Evolutionary conservation across 2,329 filamentous ascomycete species (phyloP).

Genomic region (Nigrospora oryzae): DNA sequence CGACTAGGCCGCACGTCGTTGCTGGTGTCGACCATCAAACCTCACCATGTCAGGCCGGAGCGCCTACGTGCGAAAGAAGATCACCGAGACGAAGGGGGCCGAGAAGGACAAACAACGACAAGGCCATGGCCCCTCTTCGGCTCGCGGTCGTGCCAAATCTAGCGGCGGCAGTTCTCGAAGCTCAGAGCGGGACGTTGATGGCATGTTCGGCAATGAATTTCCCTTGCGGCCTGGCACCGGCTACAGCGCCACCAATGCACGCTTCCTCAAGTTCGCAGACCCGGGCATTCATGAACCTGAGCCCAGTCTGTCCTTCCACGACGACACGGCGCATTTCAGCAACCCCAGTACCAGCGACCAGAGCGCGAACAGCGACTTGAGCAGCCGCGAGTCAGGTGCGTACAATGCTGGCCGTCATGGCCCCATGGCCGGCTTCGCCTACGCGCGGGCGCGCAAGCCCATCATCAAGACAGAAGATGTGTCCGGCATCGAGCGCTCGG

Average conservation of each 20-base stretch:
- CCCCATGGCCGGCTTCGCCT: conserved; percentile 33
- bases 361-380: conserved; percentile 27
- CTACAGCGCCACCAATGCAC: conserved; percentile 32
- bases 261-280: conserved; percentile 37
- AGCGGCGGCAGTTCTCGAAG: conserved; percentile 16
- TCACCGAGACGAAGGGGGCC: conserved; percentile 35
- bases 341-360: conserved; percentile 26
- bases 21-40: too few species aligned
- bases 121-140: not conserved
- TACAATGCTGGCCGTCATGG: conserved; percentile 12
- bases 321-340: conserved; percentile 13
- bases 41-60: conserved; percentile 47
- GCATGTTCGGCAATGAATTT: conserved; percentile 23
- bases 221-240: conserved; percentile 29
- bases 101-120: conserved; percentile 12
- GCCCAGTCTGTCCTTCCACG: conserved; percentile 20
- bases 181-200: conserved; percentile 29
- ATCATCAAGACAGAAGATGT: conserved; percentile 40
- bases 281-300: conserved; percentile 5
- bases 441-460: conserved; percentile 31
- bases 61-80: conserved; percentile 51
- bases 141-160: conserved; percentile 26
- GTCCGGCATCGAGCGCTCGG: conserved; percentile 46
- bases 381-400: conserved; percentile 18
- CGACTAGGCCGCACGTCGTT: too few species aligned